Evolutionary conservation across 768 basidiomycete species (phyloP).

Genomic region (Naematelia aurantialba): DNA sequence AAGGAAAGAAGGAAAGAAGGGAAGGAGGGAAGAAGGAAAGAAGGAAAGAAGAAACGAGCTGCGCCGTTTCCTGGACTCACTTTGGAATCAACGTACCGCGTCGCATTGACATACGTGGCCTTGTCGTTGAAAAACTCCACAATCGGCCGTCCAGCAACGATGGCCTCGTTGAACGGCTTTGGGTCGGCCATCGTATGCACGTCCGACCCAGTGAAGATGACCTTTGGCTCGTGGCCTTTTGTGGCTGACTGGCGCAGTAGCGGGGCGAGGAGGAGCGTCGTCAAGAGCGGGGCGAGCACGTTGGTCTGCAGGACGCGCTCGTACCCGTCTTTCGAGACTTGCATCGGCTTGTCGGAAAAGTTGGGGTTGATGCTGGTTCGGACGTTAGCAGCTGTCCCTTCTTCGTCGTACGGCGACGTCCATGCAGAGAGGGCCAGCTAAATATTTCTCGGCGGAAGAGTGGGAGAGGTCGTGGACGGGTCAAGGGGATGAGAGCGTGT

Average conservation of each 20-base stretch:
- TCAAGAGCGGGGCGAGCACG: slow-evolving; percentile 17
- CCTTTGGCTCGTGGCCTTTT: slow-evolving; percentile 3
- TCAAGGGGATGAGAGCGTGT: too few species aligned
- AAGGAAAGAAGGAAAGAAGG: not conserved
- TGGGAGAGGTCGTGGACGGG: not conserved
- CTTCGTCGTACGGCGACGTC: too few species aligned
- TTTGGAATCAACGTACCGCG: slow-evolving; percentile 19
- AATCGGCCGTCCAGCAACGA: slow-evolving; percentile 2
- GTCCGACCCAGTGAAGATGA: slow-evolving; percentile 22
- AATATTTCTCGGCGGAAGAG: not conserved
- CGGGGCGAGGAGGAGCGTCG: slow-evolving; percentile 11
- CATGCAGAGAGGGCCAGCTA: not conserved
- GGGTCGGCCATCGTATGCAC: slow-evolving; percentile 8
- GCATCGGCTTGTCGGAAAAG: slow-evolving; percentile 5
- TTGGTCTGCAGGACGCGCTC: slow-evolving; percentile 20
- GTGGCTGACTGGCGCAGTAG: slow-evolving; percentile 5
- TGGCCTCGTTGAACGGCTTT: not conserved
- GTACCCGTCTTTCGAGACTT: slow-evolving; percentile 16
- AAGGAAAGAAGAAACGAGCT: not conserved
- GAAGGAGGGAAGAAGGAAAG: not conserved
- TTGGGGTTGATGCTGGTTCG: slow-evolving; percentile 17
- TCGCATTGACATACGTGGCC: slow-evolving; percentile 7
- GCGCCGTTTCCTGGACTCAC: slow-evolving; percentile 11
- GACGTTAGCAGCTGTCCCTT: not conserved
- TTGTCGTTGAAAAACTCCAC: slow-evolving; percentile 11